Percentiles rank a stretch among this genome's conserved stretches.
Evolutionary conservation across 352 stramenopile species (phyloP).

Genomic region (Phytopythium cucurbitacearum): DNA sequence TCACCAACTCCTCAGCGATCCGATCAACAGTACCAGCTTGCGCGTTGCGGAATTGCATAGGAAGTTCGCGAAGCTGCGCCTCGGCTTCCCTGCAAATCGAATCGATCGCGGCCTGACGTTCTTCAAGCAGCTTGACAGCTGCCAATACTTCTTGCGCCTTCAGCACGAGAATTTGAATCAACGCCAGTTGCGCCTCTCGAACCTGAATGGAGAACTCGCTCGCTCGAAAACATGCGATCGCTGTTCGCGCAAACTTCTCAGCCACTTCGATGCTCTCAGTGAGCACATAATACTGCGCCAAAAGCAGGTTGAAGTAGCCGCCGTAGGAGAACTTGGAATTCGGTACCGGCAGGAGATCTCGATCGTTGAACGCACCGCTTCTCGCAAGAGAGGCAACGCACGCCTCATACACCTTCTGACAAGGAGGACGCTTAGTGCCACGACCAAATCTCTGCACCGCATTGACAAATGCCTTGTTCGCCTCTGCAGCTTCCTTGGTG

Average conservation of each 20-base stretch:
- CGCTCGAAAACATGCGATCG: constrained; percentile 9
- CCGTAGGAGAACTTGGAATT: constrained; percentile 25
- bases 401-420: constrained; percentile 28
- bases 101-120: neutral
- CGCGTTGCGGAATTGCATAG: neutral
- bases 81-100: neutral
- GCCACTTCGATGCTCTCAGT: constrained; percentile 1
- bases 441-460: constrained; percentile 17
- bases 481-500: constrained; percentile 6
- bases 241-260: constrained; percentile 11
- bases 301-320: constrained; percentile 25
- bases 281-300: constrained; percentile 14
- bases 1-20: neutral
- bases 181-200: constrained; percentile 15
- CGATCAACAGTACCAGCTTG: neutral
- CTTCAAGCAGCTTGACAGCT: neutral
- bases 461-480: constrained; percentile 13
- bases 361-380: constrained; percentile 16
- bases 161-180: constrained; percentile 19
- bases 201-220: constrained; percentile 11
- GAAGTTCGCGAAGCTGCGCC: neutral
- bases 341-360: constrained; percentile 17
- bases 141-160: constrained; percentile 3
- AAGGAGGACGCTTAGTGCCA: constrained; percentile 18
- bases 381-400: constrained; percentile 26